phyloP scores from a whole-genome alignment of 129 eudicot species.

The Helianthus tuberosus region DNA sequence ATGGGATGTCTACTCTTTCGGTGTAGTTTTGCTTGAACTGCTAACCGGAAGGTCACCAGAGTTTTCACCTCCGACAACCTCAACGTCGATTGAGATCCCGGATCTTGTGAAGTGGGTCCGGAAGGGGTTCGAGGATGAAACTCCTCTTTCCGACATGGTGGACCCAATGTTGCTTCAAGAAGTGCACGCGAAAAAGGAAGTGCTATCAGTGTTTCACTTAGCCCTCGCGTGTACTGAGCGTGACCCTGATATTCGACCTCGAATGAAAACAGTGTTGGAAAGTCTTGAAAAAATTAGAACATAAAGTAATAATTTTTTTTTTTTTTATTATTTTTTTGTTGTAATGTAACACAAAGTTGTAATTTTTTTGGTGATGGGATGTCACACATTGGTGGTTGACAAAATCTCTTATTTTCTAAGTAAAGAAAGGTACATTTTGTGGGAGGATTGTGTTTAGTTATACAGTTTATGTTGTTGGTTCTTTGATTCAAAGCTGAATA shows the following conservation, averaged over 20 bases:
- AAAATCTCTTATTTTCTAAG: constrained; percentile 17
- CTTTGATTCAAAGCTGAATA: background rate
- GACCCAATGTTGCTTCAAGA: constrained; percentile 88
- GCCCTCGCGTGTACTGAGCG: constrained; percentile 85
- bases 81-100: constrained; percentile 66
- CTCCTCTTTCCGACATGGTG: constrained; percentile 82
- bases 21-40: constrained; percentile 82
- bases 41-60: constrained; percentile 91
- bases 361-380: constrained; percentile 31
- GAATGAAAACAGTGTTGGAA: constrained; percentile 79
- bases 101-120: constrained; percentile 90
- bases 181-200: constrained; percentile 86
- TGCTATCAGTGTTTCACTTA: constrained; percentile 63
- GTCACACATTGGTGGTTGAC: constrained; percentile 24
- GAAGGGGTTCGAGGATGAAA: constrained; percentile 89
- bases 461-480: constrained; percentile 1
- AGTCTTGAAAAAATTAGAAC: constrained; percentile 73
- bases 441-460: constrained; percentile 6
- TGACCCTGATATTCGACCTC: constrained; percentile 91
- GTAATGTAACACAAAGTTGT: constrained; percentile 23
- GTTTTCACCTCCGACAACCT: constrained; percentile 70
- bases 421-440: constrained; percentile 25
- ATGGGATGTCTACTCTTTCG: constrained; percentile 97
- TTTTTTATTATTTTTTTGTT: constrained; percentile 13
- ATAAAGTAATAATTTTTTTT: constrained; percentile 34